A percentile compares a stretch with the other conserved stretches of the same genome.
Conservation (phyloP, 257 asterid genomes). For the Scutellaria galericulata region DNA sequence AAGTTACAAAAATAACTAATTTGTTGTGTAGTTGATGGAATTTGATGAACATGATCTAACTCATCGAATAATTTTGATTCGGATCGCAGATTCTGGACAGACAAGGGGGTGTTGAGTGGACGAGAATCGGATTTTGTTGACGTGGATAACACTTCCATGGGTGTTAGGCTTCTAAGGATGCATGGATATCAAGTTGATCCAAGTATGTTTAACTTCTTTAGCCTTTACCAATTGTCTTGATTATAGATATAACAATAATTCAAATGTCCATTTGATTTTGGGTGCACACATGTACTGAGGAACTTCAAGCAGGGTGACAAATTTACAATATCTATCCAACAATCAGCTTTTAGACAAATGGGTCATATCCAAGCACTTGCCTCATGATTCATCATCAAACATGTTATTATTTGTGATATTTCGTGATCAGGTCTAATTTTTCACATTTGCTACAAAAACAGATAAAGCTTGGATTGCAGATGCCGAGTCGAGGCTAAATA, state of each 20-base stretch:
- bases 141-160: slow-evolving; percentile 51
- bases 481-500: slow-evolving; percentile 25
- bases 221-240: too few relatives aligned
- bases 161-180: slow-evolving; percentile 52
- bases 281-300: slow-evolving; percentile 42
- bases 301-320: slow-evolving; percentile 41
- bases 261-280: not conserved
- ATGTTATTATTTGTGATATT: too few relatives aligned
- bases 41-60: too few relatives aligned
- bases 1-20: too few relatives aligned
- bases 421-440: too few relatives aligned
- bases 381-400: slow-evolving; percentile 39
- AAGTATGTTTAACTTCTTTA: slow-evolving; percentile 10
- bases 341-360: slow-evolving; percentile 48
- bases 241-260: too few relatives aligned
- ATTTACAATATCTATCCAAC: slow-evolving; percentile 36
- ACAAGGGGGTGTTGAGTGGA: slow-evolving; percentile 46
- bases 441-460: not conserved
- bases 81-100: slow-evolving; percentile 46
- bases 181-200: slow-evolving; percentile 47
- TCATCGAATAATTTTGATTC: slow-evolving; percentile 40
- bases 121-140: slow-evolving; percentile 41
- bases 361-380: slow-evolving; percentile 49
- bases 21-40: not conserved
- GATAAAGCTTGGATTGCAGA: slow-evolving; percentile 37